These are phyloP conservation scores for Chaetoscypha palmicola DNA, from an alignment of 2,329 filamentous ascomycete species.

Conservation along the genomic window DNA sequence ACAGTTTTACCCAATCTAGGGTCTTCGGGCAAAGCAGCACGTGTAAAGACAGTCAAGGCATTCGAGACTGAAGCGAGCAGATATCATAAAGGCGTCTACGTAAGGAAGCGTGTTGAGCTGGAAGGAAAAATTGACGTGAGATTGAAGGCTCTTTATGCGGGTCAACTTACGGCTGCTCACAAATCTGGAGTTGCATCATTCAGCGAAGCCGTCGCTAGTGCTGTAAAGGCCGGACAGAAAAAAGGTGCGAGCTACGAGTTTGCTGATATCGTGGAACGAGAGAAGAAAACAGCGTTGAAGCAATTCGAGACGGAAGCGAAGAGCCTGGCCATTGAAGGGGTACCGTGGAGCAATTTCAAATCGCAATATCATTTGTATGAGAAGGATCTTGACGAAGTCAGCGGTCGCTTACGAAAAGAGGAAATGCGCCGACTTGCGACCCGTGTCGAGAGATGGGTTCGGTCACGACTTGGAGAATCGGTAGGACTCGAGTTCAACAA, in stretches of 20 bases:
- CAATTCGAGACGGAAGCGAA: constrained; percentile 71
- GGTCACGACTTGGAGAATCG: constrained; percentile 77
- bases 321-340: constrained; percentile 67
- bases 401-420: constrained; percentile 76
- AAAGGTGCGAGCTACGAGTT: constrained; percentile 89
- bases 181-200: constrained; percentile 81
- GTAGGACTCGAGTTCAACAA: constrained; percentile 94
- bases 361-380: constrained; percentile 73
- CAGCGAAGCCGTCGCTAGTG: constrained; percentile 75
- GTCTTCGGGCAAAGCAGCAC: constrained; percentile 60
- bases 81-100: constrained; percentile 94
- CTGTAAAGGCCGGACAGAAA: constrained; percentile 90
- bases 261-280: constrained; percentile 79
- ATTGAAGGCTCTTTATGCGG: constrained; percentile 78
- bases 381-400: constrained; percentile 87
- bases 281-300: constrained; percentile 69
- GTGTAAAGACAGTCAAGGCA: constrained; percentile 66
- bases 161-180: constrained; percentile 82
- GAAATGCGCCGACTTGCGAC: constrained; percentile 92
- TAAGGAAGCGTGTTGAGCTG: constrained; percentile 76
- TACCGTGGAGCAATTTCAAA: constrained; percentile 81
- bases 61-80: constrained; percentile 88
- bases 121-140: constrained; percentile 82
- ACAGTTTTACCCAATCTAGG: constrained; percentile 71
- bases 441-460: constrained; percentile 89